Evolutionary conservation across 352 stramenopile genomes (phyloP).

Genomic region (Pythium aristosporum): DNA sequence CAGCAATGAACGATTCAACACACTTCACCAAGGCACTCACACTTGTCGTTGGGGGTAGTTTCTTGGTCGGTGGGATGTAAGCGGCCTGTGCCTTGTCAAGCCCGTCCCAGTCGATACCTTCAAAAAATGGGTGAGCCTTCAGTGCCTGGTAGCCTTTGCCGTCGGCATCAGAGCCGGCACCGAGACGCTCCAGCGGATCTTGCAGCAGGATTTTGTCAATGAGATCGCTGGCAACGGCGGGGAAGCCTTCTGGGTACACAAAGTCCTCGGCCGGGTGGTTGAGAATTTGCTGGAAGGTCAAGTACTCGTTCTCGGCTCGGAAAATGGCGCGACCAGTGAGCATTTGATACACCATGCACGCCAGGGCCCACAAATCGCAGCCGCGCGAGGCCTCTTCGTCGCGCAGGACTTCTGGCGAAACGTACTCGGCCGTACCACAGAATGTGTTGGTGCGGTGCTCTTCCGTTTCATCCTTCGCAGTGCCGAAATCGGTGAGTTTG

Average conservation of each 20-base stretch:
- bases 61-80: constrained; percentile 57
- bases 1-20: not conserved
- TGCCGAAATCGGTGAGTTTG: constrained; percentile 91
- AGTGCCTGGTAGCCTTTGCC: constrained; percentile 71
- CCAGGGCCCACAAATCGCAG: constrained; percentile 90
- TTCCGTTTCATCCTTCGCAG: constrained; percentile 78
- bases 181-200: constrained; percentile 69
- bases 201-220: constrained; percentile 79
- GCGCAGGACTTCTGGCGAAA: constrained; percentile 90
- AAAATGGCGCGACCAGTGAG: constrained; percentile 83
- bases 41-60: constrained; percentile 72
- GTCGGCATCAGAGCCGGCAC: constrained; percentile 65
- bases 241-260: constrained; percentile 19
- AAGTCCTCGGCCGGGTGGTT: constrained; percentile 84
- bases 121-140: constrained; percentile 83
- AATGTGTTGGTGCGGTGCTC: constrained; percentile 85
- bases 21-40: constrained; percentile 27
- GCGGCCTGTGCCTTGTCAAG: constrained; percentile 48
- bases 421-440: constrained; percentile 90
- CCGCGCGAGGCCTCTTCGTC: constrained; percentile 79
- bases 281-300: constrained; percentile 91
- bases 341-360: constrained; percentile 92
- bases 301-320: constrained; percentile 88
- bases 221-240: constrained; percentile 62
- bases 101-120: constrained; percentile 73